phyloP scores from a whole-genome alignment of 805 yeast genomes.

The Candida glaebosa region DNA sequence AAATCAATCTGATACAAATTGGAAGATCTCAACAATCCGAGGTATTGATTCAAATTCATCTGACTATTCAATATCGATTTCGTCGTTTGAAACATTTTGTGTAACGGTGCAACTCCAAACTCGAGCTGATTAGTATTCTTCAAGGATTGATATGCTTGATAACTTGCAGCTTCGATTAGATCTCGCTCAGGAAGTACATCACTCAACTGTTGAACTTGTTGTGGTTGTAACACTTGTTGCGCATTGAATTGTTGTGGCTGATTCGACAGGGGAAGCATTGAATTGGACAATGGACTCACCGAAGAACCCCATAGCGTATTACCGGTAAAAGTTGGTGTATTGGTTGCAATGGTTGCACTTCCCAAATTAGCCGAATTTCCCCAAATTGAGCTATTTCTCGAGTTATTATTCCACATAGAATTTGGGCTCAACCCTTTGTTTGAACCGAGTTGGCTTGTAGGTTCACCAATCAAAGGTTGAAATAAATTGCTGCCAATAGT shows the following conservation, averaged over 20 bases:
- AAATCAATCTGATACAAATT: constrained; percentile 37
- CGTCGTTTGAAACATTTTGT: constrained; percentile 30
- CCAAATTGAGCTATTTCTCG: constrained; percentile 33
- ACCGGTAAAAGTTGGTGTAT: constrained; percentile 3
- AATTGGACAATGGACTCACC: neutral
- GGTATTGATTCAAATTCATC: constrained; percentile 29
- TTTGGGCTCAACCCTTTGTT: constrained; percentile 12
- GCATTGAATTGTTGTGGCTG: constrained; percentile 8
- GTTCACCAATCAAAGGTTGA: neutral
- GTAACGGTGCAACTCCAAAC: constrained; percentile 33
- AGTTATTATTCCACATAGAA: constrained; percentile 6
- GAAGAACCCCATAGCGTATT: constrained; percentile 7
- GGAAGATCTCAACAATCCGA: constrained; percentile 15
- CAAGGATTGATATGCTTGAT: constrained; percentile 35
- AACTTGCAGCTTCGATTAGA: constrained; percentile 40
- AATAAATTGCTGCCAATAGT: neutral
- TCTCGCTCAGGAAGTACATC: constrained; percentile 21
- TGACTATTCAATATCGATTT: constrained; percentile 25
- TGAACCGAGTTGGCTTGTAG: constrained; percentile 1
- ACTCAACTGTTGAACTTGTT: constrained; percentile 5
- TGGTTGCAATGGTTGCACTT: constrained; percentile 3
- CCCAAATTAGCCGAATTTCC: constrained; percentile 12
- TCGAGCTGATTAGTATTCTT: constrained; percentile 34
- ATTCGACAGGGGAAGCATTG: neutral
- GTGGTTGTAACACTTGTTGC: constrained; percentile 4